Percentiles rank a stretch among this genome's conserved stretches.
phyloP scores from a whole-genome alignment of 768 basidiomycete genomes.

The Xerocomus brunneocitrinus region DNA sequence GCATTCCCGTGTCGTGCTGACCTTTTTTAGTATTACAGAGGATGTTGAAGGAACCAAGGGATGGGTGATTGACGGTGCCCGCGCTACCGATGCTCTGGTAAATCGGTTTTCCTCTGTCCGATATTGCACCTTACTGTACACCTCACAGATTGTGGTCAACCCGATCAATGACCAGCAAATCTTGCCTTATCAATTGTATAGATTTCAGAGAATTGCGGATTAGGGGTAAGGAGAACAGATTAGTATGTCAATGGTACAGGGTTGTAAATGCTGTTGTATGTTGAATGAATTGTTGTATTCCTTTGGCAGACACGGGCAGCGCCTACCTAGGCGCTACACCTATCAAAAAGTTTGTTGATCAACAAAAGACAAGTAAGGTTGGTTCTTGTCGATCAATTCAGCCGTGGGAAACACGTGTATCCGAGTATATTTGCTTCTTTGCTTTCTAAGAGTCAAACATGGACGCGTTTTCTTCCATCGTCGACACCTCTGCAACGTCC shows the following conservation, averaged over 20 bases:
- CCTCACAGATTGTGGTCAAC: background rate
- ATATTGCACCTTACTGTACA: background rate
- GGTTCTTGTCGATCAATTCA: too few relatives aligned
- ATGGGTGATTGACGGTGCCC: background rate
- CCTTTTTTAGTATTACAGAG: background rate
- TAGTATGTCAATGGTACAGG: too few relatives aligned
- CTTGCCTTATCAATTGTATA: background rate
- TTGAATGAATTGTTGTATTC: too few relatives aligned
- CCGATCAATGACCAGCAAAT: too few relatives aligned
- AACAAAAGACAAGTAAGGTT: too few relatives aligned
- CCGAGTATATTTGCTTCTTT: background rate
- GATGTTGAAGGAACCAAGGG: background rate
- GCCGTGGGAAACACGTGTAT: background rate
- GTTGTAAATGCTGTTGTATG: background rate
- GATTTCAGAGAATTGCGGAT: too few relatives aligned
- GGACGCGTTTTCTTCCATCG: constrained; percentile 27
- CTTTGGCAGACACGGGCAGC: too few relatives aligned
- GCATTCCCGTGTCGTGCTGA: background rate
- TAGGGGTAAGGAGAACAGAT: too few relatives aligned
- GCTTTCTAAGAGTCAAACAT: constrained; percentile 1
- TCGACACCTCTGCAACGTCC: constrained; percentile 65
- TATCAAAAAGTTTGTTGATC: too few relatives aligned
- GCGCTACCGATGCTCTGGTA: background rate
- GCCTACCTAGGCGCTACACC: too few relatives aligned
- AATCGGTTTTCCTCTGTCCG: background rate